Evolutionary conservation across 1,139 yeast species (phyloP).

Genomic region (Zygosaccharomyces sapae): DNA sequence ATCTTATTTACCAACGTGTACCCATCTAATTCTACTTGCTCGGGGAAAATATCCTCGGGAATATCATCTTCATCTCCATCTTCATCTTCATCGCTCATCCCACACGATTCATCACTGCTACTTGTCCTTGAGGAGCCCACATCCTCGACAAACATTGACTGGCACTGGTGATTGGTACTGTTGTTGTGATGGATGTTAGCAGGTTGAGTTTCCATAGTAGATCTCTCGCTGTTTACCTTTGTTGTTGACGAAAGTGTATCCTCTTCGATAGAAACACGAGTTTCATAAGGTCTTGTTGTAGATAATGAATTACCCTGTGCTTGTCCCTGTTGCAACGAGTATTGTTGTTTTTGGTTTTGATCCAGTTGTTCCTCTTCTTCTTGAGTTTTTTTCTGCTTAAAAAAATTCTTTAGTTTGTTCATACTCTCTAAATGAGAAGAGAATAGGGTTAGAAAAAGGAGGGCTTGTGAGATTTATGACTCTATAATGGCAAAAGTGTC

Average conservation of each 20-base stretch:
- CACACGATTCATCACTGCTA: conserved; percentile 10
- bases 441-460: background rate
- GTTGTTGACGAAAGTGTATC: conserved; percentile 9
- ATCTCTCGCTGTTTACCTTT: conserved; percentile 9
- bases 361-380: background rate
- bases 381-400: conserved; percentile 3
- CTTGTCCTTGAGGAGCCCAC: conserved; percentile 4
- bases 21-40: conserved; percentile 23
- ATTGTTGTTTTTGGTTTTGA: background rate
- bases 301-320: too few relatives aligned
- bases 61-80: conserved; percentile 40
- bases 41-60: conserved; percentile 31
- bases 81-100: conserved; percentile 7
- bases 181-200: conserved; percentile 1
- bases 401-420: conserved; percentile 5
- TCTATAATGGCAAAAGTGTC: background rate
- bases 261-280: conserved; percentile 1
- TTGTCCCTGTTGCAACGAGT: too few relatives aligned
- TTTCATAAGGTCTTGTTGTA: conserved; percentile 3
- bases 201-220: conserved; percentile 3
- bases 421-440: background rate
- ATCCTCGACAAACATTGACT: conserved; percentile 4
- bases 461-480: background rate
- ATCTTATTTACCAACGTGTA: conserved; percentile 40
- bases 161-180: conserved; percentile 4